Base-by-base conservation (phyloP, 345 rosid species). In the Euphorbia peplus region DNA sequence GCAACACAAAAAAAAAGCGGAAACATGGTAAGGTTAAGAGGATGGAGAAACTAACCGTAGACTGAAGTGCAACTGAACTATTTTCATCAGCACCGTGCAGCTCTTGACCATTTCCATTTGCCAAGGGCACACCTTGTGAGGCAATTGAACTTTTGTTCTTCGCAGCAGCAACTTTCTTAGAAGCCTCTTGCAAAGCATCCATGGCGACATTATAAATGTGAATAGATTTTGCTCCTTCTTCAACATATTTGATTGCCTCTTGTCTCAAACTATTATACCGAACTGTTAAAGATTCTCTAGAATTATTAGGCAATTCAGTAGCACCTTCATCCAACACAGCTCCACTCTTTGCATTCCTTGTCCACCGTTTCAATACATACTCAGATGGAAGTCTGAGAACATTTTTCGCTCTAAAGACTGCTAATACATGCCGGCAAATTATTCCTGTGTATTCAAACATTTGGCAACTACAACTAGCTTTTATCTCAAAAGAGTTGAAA, bases 391-490 rank as follows among this genome's bases (percentile, higher is more conserved):
- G 83, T 16, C 89, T 82, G 65, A 81, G 85, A 62, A 91, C 89
- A 78, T 85, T 91, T 64, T 80, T 75, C 19, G 88, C 86, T 75
- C 91, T 87, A 69, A 91, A 91, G 24, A 84, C 95, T 7, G 95
- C 89, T 72, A 88, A 76, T 69, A 87, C 54, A 63, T 91, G 97
- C 68, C 97, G 78, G 61, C 97, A 91, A 59, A 88, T 77, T 44
- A 91, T 79, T 73, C 97, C 97, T 10, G 85, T 79, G 73, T 81
- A 88, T 75, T 91, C 95, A 75, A 91, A 91, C 91, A 88, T 85
- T 46, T 75, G 86, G 86, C 95, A 91, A 81, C 89, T 91, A 80
- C 95, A 91, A 65, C 67, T 72, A 69, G 95, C 90, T 82, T 85
- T 90, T 82, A 81, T 79, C 82, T 83, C 92, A 48, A 79, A 64